Evolutionary conservation across 2,329 filamentous ascomycete species (phyloP).

Genomic region (Fusarium sp.): DNA sequence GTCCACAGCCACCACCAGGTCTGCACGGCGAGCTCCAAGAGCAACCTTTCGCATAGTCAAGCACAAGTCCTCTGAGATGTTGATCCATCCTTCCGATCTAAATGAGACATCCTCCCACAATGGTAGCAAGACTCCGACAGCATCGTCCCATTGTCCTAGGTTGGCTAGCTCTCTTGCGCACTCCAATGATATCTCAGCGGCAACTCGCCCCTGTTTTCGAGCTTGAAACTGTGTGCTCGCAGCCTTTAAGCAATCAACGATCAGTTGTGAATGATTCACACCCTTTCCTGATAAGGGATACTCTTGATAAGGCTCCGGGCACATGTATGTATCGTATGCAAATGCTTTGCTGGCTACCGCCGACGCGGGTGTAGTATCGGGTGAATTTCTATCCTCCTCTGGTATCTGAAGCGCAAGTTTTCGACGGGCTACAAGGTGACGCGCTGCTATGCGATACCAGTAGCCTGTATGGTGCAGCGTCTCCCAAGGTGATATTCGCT

Average conservation of each 20-base stretch:
- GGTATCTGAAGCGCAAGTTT: slow-evolving; percentile 65
- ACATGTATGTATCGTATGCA: slow-evolving; percentile 72
- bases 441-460: slow-evolving; percentile 70
- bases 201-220: slow-evolving; percentile 61
- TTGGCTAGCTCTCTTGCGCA: slow-evolving; percentile 64
- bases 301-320: slow-evolving; percentile 69
- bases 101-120: slow-evolving; percentile 67
- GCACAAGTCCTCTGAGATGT: slow-evolving; percentile 66
- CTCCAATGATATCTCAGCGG: slow-evolving; percentile 66
- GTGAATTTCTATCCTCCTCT: slow-evolving; percentile 64
- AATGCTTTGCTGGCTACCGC: slow-evolving; percentile 61
- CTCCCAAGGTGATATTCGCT: slow-evolving; percentile 70
- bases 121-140: slow-evolving; percentile 62
- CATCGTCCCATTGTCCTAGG: slow-evolving; percentile 61
- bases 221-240: slow-evolving; percentile 64
- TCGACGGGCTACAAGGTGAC: slow-evolving; percentile 64
- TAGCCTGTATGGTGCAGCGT: slow-evolving; percentile 72
- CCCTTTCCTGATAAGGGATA: slow-evolving; percentile 61
- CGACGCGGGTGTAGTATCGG: slow-evolving; percentile 58
- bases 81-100: slow-evolving; percentile 67
- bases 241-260: slow-evolving; percentile 61
- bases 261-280: slow-evolving; percentile 64
- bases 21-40: slow-evolving; percentile 59
- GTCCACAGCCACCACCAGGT: slow-evolving; percentile 68
- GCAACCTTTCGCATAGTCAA: slow-evolving; percentile 70